Base-by-base conservation (phyloP, 2,329 filamentous ascomycete species). In the Aspergillus sergii region DNA sequence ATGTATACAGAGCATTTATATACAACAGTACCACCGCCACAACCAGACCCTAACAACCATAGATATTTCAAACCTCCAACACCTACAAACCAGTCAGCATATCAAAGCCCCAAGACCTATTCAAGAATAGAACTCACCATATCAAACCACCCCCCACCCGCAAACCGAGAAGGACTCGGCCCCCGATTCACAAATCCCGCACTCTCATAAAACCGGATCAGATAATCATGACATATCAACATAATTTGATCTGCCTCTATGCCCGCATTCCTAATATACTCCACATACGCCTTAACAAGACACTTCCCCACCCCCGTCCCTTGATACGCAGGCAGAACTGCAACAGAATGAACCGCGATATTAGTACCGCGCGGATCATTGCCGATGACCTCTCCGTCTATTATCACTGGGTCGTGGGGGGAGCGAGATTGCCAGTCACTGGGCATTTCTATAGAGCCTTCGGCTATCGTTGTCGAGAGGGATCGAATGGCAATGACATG, bases 81-180 rank as follows among this genome's bases (percentile, higher is more conserved):
- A 3, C 23, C 45, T 48, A 26, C 23, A 28, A 7, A 28, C 0
- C 11, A 48, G 12, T 28, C 26, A 28, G 45, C 14, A 48, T 2
- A 19, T 14, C 34, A 8, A 36, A 0, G 0, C 14, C 34, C 6
- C 14, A 36, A 36, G 14, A 36, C 21, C 12, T 14, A 48, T 7
- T 8, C 16, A 48, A 48, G 16, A 14, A 14, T 16, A 0, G 10
- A 28, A 36, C 45, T 23, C 7, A 46, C 56, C 36, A 58, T 32
- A 56, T 48, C 43, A 45, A 41, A 60, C 41, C 63, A 65, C 45
- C 26, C 41, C 21, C 41, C 56, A 21, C 28, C 41, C 2, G 41
- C 28, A 48, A 48, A 58, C 6, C 2, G 16, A 48, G 10, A 46
- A 3, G 1, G 14, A 48, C 56, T 58, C 8, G 8, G 41, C 28